Evolutionary conservation across 306 rosid genomes (phyloP).

Genomic region (Psophocarpus tetragonolobus): DNA sequence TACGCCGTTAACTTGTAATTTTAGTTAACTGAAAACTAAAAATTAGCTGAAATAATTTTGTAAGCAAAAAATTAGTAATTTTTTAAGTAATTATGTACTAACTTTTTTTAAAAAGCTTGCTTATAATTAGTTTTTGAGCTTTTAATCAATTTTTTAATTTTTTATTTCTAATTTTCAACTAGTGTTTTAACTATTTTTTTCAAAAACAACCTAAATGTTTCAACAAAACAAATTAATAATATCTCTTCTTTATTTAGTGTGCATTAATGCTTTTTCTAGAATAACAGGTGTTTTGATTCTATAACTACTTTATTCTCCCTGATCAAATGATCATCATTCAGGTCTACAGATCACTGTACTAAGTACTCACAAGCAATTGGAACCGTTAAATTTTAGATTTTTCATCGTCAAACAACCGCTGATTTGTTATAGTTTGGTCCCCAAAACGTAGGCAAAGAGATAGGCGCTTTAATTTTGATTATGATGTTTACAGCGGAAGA

Average conservation of each 20-base stretch:
- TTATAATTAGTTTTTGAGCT: too few species aligned
- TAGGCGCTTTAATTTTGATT: constrained; percentile 4
- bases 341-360: neutral
- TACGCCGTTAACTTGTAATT: too few species aligned
- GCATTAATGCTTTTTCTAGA: neutral
- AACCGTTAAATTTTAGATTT: neutral
- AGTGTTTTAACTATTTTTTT: too few species aligned
- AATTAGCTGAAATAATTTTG: too few species aligned
- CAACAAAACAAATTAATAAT: neutral
- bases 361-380: neutral
- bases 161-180: too few species aligned
- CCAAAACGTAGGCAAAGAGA: neutral
- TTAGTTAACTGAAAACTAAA: too few species aligned
- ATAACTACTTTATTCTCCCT: neutral
- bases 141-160: too few species aligned
- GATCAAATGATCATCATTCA: neutral
- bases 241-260: neutral
- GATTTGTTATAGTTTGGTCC: neutral
- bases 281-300: neutral
- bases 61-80: too few species aligned
- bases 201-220: neutral
- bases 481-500: too few species aligned
- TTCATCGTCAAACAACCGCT: neutral
- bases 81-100: too few species aligned
- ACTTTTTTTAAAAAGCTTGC: too few species aligned